A percentile compares a stretch with the other conserved stretches of the same genome.
Evolutionary conservation across 176 grass and related monocot genomes (phyloP).

Genomic region (Eleusine indica): DNA sequence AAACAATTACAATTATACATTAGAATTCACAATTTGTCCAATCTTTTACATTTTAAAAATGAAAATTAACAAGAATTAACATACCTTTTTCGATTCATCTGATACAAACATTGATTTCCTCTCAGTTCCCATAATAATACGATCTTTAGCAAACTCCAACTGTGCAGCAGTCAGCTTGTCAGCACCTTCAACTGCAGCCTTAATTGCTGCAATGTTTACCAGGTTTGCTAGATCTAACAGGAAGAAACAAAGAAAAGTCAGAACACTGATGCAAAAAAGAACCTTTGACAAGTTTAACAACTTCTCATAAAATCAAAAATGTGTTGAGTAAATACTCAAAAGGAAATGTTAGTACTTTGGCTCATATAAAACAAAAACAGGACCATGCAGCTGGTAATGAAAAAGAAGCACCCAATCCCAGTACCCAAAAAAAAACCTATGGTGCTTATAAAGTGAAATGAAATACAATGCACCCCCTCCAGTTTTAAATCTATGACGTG

Average conservation of each 20-base stretch:
- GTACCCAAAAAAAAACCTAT: background rate
- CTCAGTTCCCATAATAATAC: constrained; percentile 98
- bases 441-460: constrained; percentile 11
- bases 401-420: constrained; percentile 6
- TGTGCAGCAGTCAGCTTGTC: constrained; percentile 75
- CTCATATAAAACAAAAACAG: constrained; percentile 5
- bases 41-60: constrained; percentile 5
- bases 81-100: constrained; percentile 91
- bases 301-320: constrained; percentile 7
- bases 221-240: constrained; percentile 92
- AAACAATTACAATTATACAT: constrained; percentile 20
- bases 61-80: constrained; percentile 23
- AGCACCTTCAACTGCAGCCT: constrained; percentile 92
- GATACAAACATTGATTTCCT: constrained; percentile 95
- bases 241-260: constrained; percentile 32
- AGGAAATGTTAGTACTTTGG: background rate
- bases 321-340: constrained; percentile 6
- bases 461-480: background rate
- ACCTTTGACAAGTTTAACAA: constrained; percentile 6
- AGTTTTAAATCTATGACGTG: background rate
- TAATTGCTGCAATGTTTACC: constrained; percentile 98
- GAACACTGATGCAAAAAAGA: constrained; percentile 15
- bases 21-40: constrained; percentile 24
- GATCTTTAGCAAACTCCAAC: constrained; percentile 96
- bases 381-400: background rate